Evolutionary conservation across 352 stramenopile genomes (phyloP).

Genomic region (Phytopythium vexans): DNA sequence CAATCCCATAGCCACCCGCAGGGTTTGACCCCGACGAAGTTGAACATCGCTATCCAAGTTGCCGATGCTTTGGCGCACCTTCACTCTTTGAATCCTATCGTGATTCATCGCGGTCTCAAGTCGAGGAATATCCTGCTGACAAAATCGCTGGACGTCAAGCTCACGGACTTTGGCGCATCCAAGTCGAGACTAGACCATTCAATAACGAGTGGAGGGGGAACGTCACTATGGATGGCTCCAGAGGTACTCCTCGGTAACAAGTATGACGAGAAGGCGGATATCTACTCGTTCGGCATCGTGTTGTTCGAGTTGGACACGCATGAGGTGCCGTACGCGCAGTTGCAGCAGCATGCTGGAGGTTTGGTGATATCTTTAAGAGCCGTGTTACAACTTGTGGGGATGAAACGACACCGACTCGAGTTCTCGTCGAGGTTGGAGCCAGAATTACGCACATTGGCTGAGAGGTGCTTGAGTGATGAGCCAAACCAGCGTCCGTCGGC

Average conservation of each 20-base stretch:
- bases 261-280: conserved; percentile 34
- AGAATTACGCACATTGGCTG: conserved; percentile 13
- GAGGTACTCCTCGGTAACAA: conserved; percentile 1
- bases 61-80: conserved; percentile 31
- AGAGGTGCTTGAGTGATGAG: conserved; percentile 18
- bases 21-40: conserved; percentile 25
- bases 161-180: conserved; percentile 53
- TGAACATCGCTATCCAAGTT: conserved; percentile 31
- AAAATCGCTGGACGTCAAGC: conserved; percentile 27
- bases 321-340: conserved; percentile 20
- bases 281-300: conserved; percentile 33
- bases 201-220: conserved; percentile 23
- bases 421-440: conserved; percentile 18
- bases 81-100: conserved; percentile 21
- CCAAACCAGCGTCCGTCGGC: background rate
- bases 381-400: conserved; percentile 27
- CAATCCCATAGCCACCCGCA: conserved; percentile 9
- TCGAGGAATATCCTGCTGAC: conserved; percentile 62
- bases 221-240: conserved; percentile 26
- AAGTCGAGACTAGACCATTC: conserved; percentile 18
- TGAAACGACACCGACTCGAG: conserved; percentile 12
- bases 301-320: conserved; percentile 31
- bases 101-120: conserved; percentile 61
- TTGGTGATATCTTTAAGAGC: conserved; percentile 4
- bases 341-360: conserved; percentile 5